These are phyloP conservation scores for Penicillium sp. DNA, from an alignment of 2,329 filamentous ascomycete genomes.

Conservation along the genomic window DNA sequence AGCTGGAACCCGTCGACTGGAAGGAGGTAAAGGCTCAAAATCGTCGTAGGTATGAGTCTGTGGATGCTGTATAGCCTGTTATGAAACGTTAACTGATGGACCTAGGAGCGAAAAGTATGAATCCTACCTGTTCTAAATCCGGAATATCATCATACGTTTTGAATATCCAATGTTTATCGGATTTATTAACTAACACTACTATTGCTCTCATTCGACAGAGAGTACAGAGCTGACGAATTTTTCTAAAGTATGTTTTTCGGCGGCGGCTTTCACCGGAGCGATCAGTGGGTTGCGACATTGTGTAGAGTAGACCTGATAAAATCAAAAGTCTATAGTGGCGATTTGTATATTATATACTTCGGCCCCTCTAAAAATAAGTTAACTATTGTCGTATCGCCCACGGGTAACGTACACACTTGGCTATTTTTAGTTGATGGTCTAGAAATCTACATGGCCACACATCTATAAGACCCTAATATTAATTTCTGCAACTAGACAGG, in stretches of 20 bases:
- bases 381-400: constrained; percentile 1
- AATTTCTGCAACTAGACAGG: neutral
- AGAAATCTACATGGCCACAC: neutral
- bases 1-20: neutral
- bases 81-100: neutral
- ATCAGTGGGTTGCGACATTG: neutral
- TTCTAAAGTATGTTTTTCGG: constrained; percentile 11
- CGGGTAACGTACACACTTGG: neutral
- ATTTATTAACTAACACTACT: constrained; percentile 8
- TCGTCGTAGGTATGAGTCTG: constrained; percentile 10
- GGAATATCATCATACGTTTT: constrained; percentile 16
- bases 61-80: constrained; percentile 11
- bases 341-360: neutral
- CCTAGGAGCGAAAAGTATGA: neutral
- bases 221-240: constrained; percentile 9
- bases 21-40: constrained; percentile 5
- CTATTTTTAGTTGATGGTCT: neutral
- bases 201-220: constrained; percentile 4
- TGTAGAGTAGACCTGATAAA: neutral
- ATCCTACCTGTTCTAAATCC: constrained; percentile 2
- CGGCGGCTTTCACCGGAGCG: constrained; percentile 9
- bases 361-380: neutral
- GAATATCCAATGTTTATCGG: constrained; percentile 15
- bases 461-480: neutral
- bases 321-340: neutral